A percentile compares a stretch with the other conserved stretches of the same genome.
phyloP scores from a whole-genome alignment of 352 stramenopile species.

The Phytopythium cucurbitacearum region DNA sequence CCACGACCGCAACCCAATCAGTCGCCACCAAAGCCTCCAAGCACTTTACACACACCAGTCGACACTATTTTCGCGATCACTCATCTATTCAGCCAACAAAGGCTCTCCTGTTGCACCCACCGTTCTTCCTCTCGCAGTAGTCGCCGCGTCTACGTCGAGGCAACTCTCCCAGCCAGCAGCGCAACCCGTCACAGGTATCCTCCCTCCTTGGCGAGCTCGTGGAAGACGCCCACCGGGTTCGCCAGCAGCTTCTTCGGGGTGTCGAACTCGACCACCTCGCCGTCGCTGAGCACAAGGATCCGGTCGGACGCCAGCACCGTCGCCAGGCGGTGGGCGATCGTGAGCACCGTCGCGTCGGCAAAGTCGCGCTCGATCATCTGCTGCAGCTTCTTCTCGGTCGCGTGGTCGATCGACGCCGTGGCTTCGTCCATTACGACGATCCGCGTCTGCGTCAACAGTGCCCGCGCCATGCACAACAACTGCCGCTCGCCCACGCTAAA shows the following conservation, averaged over 20 bases:
- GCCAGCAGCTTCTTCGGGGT: conserved; percentile 71
- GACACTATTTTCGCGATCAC: no score
- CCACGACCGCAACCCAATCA: no score
- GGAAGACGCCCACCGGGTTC: conserved; percentile 69
- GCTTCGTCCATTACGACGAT: conserved; percentile 99
- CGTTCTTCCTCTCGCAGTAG: no score
- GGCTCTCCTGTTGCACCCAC: no score
- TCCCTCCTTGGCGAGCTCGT: conserved; percentile 21
- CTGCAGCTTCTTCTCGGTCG: conserved; percentile 90
- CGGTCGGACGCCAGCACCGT: conserved; percentile 96
- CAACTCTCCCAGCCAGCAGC: no score
- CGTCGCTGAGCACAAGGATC: conserved; percentile 94
- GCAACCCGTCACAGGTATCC: no score
- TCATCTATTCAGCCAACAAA: no score
- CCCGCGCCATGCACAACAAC: conserved; percentile 94
- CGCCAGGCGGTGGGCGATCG: conserved; percentile 96
- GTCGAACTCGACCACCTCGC: conserved; percentile 92
- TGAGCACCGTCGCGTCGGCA: conserved; percentile 90
- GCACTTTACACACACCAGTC: no score
- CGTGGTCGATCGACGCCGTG: conserved; percentile 89
- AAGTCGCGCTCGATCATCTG: conserved; percentile 93
- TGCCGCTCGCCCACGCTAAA: conserved; percentile 95
- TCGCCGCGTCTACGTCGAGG: no score
- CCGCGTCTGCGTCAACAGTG: conserved; percentile 86
- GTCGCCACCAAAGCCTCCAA: no score